A percentile compares a stretch with the other conserved stretches of the same genome.
phyloP scores from a whole-genome alignment of 768 basidiomycete species.

The Trametes gibbosa region DNA sequence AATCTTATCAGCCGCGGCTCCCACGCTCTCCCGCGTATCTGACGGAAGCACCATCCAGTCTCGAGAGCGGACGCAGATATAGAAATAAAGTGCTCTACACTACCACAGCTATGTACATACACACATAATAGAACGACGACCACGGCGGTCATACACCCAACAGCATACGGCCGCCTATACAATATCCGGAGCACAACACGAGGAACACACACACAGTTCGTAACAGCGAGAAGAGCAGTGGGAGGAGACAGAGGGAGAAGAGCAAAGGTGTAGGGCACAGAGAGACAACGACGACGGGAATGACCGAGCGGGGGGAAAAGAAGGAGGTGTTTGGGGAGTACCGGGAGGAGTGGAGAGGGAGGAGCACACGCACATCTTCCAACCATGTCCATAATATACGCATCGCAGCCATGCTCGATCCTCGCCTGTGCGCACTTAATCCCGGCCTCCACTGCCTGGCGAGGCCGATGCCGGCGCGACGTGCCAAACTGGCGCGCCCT shows the following conservation, averaged over 20 bases:
- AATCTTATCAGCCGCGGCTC: slow-evolving; percentile 21
- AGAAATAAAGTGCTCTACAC: slow-evolving; percentile 17
- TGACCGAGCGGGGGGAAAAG: background rate
- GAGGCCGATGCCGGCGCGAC: slow-evolving; percentile 29
- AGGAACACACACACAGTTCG: background rate
- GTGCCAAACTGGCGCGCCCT: slow-evolving; percentile 32
- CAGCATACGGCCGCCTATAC: slow-evolving; percentile 5
- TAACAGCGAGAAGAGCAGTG: background rate
- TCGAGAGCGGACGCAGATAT: background rate
- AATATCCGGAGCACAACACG: slow-evolving; percentile 12
- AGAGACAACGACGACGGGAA: background rate
- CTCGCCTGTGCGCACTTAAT: slow-evolving; percentile 11
- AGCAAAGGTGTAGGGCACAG: background rate
- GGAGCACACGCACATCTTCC: background rate
- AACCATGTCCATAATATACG: slow-evolving; percentile 3
- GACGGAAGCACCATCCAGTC: background rate
- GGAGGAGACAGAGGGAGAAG: background rate
- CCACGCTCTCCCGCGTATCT: background rate
- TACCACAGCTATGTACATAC: slow-evolving; percentile 18
- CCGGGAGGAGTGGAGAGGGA: background rate
- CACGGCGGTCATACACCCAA: background rate
- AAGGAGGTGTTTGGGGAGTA: background rate
- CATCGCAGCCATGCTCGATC: background rate
- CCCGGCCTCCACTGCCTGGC: slow-evolving; percentile 16
- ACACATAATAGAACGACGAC: slow-evolving; percentile 16